Evolutionary conservation across 345 rosid species (phyloP), one percentile per base, ranked within the genome.

Genomic region (Camelina hispida): DNA sequence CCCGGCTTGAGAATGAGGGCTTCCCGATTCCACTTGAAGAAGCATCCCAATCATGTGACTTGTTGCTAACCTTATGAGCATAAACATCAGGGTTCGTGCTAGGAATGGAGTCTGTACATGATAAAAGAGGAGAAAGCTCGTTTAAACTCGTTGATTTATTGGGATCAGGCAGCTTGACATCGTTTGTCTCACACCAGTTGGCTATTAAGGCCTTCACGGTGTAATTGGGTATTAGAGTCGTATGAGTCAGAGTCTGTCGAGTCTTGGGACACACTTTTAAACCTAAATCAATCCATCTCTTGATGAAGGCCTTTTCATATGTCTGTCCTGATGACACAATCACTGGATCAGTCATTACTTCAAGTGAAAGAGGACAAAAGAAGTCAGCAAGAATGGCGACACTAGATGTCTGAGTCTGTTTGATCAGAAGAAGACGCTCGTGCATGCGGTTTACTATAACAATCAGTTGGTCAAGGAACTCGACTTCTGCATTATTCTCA

Each of bases 301-400:
- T 91, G 71, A 96, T 93, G 79, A 88, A 93, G 6, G 87, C 95
- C 66, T 86, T 83, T 76, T 96, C 99, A 52, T 93, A 96, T 32
- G 99, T 96, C 83, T 96, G 95, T 64, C 99, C 98, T 40, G 97
- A 88, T 66, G 94, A 87, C 42, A 91, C 95, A 75, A 96, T 93
- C 61, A 96, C 98, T 30, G 98, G 99, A 85, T 93, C 97, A 20
- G 91, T 87, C 99, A 96, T 96, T 81, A 96, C 85, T 81, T 91
- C 97, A 46, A 93, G 95, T 4, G 99, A 96, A 13, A 96, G 89
- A 68, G 98, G 99, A 59, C 98, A 93, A 74, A 94, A 91, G 76
- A 93, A 96, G 81, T 96, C 99, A n/a, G 96, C 75, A 38, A 96
- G 98, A 75, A 96, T 96, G 72, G 96, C 83, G 51, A 93, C 83